A percentile compares a stretch with the other conserved stretches of the same genome.
phyloP scores from a whole-genome alignment of 2,329 filamentous ascomycete genomes.

The Colletotrichum tofieldiae region DNA sequence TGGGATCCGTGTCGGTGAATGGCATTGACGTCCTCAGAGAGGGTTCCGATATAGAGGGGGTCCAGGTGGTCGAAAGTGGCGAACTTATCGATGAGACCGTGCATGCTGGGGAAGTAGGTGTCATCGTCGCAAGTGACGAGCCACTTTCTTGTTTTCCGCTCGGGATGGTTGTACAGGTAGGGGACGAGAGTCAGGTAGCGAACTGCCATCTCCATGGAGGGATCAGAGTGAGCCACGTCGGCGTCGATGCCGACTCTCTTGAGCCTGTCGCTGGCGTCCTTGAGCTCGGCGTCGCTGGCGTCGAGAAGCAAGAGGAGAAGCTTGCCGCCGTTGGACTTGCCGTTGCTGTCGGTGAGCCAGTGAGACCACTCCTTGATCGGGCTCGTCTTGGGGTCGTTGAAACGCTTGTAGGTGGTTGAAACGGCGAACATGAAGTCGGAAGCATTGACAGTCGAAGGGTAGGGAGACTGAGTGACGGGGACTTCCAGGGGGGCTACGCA shows the following conservation, averaged over 20 bases:
- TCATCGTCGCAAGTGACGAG: constrained; percentile 76
- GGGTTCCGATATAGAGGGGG: constrained; percentile 72
- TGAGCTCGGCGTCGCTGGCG: constrained; percentile 66
- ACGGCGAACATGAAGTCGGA: constrained; percentile 73
- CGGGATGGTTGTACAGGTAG: constrained; percentile 67
- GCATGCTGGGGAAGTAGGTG: constrained; percentile 75
- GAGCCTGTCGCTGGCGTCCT: constrained; percentile 64
- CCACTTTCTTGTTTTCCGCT: constrained; percentile 69
- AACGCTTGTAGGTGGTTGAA: constrained; percentile 70
- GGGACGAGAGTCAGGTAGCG: constrained; percentile 71
- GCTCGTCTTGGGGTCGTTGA: constrained; percentile 66
- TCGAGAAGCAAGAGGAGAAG: constrained; percentile 69
- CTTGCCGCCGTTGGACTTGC: constrained; percentile 71
- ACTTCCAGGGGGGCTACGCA: constrained; percentile 67
- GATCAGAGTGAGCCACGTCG: constrained; percentile 70
- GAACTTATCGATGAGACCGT: constrained; percentile 67
- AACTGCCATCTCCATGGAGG: constrained; percentile 70
- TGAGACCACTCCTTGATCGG: constrained; percentile 73
- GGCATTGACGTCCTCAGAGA: constrained; percentile 75
- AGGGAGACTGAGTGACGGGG: constrained; percentile 65
- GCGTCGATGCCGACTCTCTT: constrained; percentile 68
- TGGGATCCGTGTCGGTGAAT: constrained; percentile 74
- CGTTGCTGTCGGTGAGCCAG: constrained; percentile 72
- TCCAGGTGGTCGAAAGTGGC: constrained; percentile 66
- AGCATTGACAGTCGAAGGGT: constrained; percentile 66